Evolutionary conservation across 129 eudicot genomes (phyloP), one percentile per base, ranked within the genome.

Genomic region (Ambrosia trifida): DNA sequence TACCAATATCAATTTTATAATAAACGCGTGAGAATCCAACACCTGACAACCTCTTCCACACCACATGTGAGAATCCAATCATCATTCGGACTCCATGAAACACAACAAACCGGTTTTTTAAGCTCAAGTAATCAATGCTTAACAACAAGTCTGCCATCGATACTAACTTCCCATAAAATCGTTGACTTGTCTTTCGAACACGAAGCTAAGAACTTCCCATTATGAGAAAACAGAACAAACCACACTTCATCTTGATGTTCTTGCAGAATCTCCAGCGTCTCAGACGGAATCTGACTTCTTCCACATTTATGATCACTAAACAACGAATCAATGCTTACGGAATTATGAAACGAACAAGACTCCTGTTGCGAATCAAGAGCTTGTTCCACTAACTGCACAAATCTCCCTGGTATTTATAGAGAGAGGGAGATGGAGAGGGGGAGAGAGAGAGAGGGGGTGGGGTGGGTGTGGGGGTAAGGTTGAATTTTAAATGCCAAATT

Each of bases 261-360:
- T 11, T 64, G 18, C 4, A 85, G 33, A 13, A 72, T 69, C 72
- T 82, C 76, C 17, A 52, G 24, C 33, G 76, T 68, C 3, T 64
- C 83, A 36, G 78, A 85, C 32, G 97, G 97, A 62, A 91, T 88
- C 19, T 83, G 73, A 59, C 68, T 83, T 68, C 68, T 77, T 66
- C 94, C 96, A 72, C 96, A 91, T 36, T 81, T 85, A 79, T 91
- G 97, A 64, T 91, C 93, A 28, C 75, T 31, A 51, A 82, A 84
- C 73, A 91, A 73, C 46, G 88, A 80, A 9, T 79, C 85, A 54
- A 69, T 73, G 35, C 36, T 81, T 66, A 71, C 73, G 30, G 96
- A 80, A 81, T 91, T 91, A 76, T 91, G 97, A 81, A 73, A 88
- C 66, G 79, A 59, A 53, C 97, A 91, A 12, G 86, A 74, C 18